Conservation (phyloP, 441 rosid species). For the Syzygium syzygioides region DNA sequence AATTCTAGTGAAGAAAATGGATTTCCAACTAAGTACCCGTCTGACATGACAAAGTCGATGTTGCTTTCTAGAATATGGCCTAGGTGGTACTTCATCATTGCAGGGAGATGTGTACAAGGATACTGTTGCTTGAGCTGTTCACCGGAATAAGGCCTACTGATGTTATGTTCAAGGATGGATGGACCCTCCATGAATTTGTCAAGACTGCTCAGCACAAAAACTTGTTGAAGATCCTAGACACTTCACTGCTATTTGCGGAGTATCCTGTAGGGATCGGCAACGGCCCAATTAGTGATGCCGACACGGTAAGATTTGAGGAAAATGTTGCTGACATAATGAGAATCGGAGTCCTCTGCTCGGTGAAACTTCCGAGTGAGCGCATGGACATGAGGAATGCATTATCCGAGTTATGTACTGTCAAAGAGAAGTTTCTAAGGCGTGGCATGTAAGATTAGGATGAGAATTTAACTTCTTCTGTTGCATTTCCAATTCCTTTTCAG, state of each 20-base stretch:
- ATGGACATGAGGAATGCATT: not conserved
- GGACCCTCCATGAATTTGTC: not conserved
- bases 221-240: not conserved
- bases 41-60: not conserved
- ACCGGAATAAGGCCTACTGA: slow-evolving; percentile 40
- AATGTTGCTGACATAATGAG: not conserved
- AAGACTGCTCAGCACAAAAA: not conserved
- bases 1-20: not conserved
- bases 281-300: not conserved
- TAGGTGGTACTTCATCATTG: slow-evolving; percentile 32
- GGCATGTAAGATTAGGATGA: not conserved
- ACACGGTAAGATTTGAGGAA: not conserved
- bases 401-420: not conserved
- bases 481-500: not conserved
- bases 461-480: not conserved
- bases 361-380: not conserved
- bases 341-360: not conserved
- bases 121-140: slow-evolving; percentile 37
- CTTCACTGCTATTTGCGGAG: not conserved
- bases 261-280: not conserved
- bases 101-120: slow-evolving; percentile 51
- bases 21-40: not conserved
- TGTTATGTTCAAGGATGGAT: not conserved
- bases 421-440: not conserved
- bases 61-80: slow-evolving; percentile 35